Evolutionary conservation across 352 stramenopile genomes (phyloP).

Genomic region (Globisporangium nunn): DNA sequence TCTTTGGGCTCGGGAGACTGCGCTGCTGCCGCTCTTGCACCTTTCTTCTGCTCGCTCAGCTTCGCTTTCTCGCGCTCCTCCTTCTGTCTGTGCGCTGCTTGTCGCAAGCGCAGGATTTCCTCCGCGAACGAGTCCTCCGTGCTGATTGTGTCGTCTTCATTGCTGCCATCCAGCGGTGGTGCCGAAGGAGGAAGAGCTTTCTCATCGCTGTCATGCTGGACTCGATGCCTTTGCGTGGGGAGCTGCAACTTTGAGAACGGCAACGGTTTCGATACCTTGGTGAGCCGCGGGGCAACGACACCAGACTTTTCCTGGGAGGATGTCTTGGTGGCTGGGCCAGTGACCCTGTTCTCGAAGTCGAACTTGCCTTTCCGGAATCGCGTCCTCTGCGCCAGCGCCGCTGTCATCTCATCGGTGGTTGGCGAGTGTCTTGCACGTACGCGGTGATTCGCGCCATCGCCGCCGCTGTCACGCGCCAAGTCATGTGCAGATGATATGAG

Average conservation of each 20-base stretch:
- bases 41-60: conserved; percentile 10
- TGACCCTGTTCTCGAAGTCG: not conserved
- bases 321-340: not conserved
- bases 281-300: not conserved
- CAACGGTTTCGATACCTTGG: not conserved
- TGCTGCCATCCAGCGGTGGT: not conserved
- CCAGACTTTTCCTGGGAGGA: not conserved
- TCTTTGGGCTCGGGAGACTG: conserved; percentile 3
- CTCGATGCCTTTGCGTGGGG: conserved; percentile 9
- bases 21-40: conserved; percentile 1
- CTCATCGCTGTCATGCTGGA: conserved; percentile 7
- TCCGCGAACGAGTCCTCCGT: conserved; percentile 40
- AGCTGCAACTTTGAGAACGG: conserved; percentile 3
- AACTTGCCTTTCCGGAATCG: conserved; percentile 17
- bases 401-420: conserved; percentile 24
- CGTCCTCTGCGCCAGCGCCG: conserved; percentile 24
- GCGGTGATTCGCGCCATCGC: not conserved
- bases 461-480: not conserved
- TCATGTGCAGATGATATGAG: conserved; percentile 26
- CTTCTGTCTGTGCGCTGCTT: conserved; percentile 10
- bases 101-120: conserved; percentile 28
- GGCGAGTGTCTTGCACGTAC: conserved; percentile 9
- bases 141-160: conserved; percentile 9
- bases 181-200: conserved; percentile 9
- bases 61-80: conserved; percentile 1